These are phyloP conservation scores for Diplotaxis tenuifolia DNA, from an alignment of 345 rosid genomes.

Conservation along the genomic window DNA sequence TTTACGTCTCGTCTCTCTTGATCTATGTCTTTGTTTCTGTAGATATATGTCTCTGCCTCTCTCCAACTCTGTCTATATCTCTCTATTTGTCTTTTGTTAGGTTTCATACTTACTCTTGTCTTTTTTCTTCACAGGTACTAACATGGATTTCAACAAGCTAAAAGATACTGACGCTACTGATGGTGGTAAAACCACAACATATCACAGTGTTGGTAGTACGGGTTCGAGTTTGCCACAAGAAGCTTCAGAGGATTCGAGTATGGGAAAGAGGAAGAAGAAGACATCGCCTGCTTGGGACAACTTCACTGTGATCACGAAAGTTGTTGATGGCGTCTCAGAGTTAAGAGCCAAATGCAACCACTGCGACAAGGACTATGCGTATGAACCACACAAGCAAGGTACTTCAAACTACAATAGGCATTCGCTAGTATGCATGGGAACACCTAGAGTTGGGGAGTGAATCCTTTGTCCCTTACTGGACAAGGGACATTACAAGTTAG, in stretches of 20 bases:
- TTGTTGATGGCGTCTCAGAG: neutral
- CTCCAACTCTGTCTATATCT: neutral
- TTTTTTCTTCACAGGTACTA: neutral
- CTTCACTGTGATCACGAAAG: neutral
- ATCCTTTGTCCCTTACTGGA: too few relatives aligned
- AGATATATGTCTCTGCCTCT: too few relatives aligned
- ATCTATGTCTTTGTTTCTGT: too few relatives aligned
- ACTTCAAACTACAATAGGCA: too few relatives aligned
- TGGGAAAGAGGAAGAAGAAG: neutral
- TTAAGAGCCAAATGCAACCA: neutral
- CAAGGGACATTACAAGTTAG: too few relatives aligned
- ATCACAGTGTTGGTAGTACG: neutral
- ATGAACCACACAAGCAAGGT: neutral
- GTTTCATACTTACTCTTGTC: neutral
- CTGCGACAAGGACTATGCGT: too few relatives aligned
- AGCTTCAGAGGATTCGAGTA: neutral
- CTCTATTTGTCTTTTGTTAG: neutral
- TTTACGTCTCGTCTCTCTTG: too few relatives aligned
- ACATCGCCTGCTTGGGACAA: neutral
- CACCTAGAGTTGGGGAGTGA: too few relatives aligned
- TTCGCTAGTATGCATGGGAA: too few relatives aligned
- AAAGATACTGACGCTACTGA: neutral
- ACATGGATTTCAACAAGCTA: neutral
- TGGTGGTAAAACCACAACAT: neutral
- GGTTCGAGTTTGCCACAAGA: neutral